These are phyloP conservation scores for Bryoglossum gracile DNA, from an alignment of 495 filamentous ascomycete species.

Conservation along the genomic window DNA sequence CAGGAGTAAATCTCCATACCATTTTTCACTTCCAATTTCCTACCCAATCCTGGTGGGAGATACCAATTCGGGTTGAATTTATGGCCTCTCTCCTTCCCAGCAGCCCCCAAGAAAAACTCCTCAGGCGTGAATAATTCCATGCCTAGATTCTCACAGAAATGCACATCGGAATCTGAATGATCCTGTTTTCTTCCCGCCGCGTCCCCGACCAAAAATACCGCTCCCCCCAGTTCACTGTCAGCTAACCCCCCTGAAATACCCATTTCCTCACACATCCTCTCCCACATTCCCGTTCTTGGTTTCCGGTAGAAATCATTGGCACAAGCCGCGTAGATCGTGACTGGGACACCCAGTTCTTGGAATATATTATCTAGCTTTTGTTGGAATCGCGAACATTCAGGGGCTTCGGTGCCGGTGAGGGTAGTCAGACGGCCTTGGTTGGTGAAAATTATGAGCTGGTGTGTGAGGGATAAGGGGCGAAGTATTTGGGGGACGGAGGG, in stretches of 20 bases:
- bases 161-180: not conserved
- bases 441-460: not conserved
- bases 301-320: not conserved
- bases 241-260: not conserved
- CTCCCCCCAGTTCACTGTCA: not conserved
- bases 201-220: not conserved
- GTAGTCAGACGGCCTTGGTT: not conserved
- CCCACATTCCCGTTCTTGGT: not conserved
- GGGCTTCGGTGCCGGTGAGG: not conserved
- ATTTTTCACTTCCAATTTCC: not conserved
- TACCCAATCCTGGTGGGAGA: not conserved
- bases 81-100: not conserved
- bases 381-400: not conserved
- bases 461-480: not conserved
- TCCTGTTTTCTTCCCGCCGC: not conserved
- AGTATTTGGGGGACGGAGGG: not conserved
- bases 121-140: not conserved
- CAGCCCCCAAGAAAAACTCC: not conserved
- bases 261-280: not conserved
- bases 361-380: not conserved
- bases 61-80: not conserved
- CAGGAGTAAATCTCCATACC: too few relatives aligned
- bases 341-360: not conserved
- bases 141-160: not conserved
- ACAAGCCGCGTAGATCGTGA: not conserved